phyloP scores from a whole-genome alignment of 2,329 filamentous ascomycete species.

The Colletotrichum spinosum region DNA sequence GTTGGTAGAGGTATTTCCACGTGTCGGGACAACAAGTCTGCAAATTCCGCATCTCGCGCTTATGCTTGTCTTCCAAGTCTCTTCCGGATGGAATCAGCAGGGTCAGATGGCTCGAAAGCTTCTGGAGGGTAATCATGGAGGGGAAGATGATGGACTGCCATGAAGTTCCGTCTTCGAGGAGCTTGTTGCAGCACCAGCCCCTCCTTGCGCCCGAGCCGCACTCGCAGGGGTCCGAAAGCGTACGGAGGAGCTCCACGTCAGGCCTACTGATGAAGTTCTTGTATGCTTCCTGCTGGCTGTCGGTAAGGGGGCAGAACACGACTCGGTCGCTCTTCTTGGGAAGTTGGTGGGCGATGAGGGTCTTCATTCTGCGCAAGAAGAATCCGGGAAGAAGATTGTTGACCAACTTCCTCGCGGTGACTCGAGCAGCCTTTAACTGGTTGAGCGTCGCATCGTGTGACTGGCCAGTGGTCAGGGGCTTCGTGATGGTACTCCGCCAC shows the following conservation, averaged over 20 bases:
- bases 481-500: slow-evolving; percentile 83
- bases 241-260: slow-evolving; percentile 75
- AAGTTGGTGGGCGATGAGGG: slow-evolving; percentile 88
- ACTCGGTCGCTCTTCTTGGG: slow-evolving; percentile 95
- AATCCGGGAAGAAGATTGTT: slow-evolving; percentile 89
- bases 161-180: slow-evolving; percentile 69
- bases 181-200: slow-evolving; percentile 83
- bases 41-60: slow-evolving; percentile 80
- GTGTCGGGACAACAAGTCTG: slow-evolving; percentile 78
- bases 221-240: slow-evolving; percentile 74
- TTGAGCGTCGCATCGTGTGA: slow-evolving; percentile 89
- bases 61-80: slow-evolving; percentile 78
- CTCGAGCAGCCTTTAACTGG: slow-evolving; percentile 83
- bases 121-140: slow-evolving; percentile 83
- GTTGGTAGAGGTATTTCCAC: slow-evolving; percentile 80
- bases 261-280: slow-evolving; percentile 82
- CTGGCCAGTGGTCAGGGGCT: slow-evolving; percentile 87
- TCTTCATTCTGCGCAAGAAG: slow-evolving; percentile 93
- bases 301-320: slow-evolving; percentile 92
- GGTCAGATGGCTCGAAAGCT: slow-evolving; percentile 92
- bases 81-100: slow-evolving; percentile 76
- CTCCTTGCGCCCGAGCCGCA: slow-evolving; percentile 77
- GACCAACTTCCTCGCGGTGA: slow-evolving; percentile 86
- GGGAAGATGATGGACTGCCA: slow-evolving; percentile 90
- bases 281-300: slow-evolving; percentile 85